A percentile compares a stretch with the other conserved stretches of the same genome.
Evolutionary conservation across 2,329 filamentous ascomycete species (phyloP).

Genomic region (Fusarium incarnatum): DNA sequence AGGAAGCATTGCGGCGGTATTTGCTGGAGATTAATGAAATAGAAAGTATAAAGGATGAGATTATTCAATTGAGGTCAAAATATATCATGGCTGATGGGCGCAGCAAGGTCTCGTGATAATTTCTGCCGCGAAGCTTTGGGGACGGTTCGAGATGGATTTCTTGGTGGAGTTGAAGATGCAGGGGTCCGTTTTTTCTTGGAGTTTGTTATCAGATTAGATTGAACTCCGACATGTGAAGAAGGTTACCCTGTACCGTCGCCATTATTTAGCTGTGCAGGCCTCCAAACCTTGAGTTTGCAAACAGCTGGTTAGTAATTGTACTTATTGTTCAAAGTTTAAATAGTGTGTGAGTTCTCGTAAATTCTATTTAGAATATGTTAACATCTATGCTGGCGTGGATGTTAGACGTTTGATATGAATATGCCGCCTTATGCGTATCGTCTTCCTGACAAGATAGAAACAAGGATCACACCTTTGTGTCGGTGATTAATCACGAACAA

Average conservation of each 20-base stretch:
- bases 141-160: slow-evolving; percentile 40
- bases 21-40: neutral
- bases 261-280: neutral
- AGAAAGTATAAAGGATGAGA: neutral
- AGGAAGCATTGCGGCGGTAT: slow-evolving; percentile 27
- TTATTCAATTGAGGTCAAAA: slow-evolving; percentile 12
- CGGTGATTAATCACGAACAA: no score
- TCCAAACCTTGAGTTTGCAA: neutral
- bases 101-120: slow-evolving; percentile 56
- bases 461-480: no score
- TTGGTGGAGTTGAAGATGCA: slow-evolving; percentile 32
- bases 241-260: slow-evolving; percentile 21
- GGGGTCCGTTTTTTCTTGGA: slow-evolving; percentile 28
- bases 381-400: no score
- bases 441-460: no score
- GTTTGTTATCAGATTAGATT: slow-evolving; percentile 16
- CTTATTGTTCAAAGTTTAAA: neutral
- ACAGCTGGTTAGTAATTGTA: neutral
- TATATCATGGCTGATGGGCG: slow-evolving; percentile 44
- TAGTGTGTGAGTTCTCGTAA: no score
- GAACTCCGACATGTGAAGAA: slow-evolving; percentile 10
- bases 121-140: slow-evolving; percentile 63
- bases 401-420: no score
- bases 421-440: no score
- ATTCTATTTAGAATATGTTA: no score